Conservation (phyloP, 352 stramenopile genomes). For the Globisporangium sylvaticum region DNA sequence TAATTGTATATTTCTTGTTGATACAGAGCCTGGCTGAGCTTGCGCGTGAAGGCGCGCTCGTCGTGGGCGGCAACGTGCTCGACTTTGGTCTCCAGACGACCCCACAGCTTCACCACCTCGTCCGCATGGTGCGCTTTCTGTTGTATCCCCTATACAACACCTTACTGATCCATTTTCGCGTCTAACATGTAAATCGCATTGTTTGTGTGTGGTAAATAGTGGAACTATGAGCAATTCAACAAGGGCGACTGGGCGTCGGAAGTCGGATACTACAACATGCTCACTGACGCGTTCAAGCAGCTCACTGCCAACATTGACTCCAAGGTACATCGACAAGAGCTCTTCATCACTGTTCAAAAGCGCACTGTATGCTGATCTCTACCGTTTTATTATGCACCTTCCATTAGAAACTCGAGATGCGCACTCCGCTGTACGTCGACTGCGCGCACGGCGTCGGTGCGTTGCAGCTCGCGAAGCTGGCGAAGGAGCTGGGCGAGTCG, state of each 20-base stretch:
- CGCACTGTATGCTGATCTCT: background rate
- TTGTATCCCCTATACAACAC: background rate
- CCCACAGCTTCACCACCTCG: constrained; percentile 96
- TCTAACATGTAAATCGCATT: background rate
- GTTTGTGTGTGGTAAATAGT: constrained; percentile 29
- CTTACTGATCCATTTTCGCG: background rate
- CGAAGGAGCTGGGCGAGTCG: constrained; percentile 75
- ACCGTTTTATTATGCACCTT: background rate
- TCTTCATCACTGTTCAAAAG: background rate
- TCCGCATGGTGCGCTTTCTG: constrained; percentile 81
- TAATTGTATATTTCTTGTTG: background rate
- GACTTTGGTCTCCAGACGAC: constrained; percentile 97
- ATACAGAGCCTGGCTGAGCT: constrained; percentile 76
- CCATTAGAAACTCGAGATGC: constrained; percentile 65
- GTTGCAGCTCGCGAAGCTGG: constrained; percentile 65
- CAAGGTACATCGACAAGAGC: constrained; percentile 34
- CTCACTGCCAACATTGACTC: constrained; percentile 77
- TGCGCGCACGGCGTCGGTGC: constrained; percentile 92
- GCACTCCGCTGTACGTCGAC: constrained; percentile 87
- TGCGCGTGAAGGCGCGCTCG: constrained; percentile 83
- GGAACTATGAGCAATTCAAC: constrained; percentile 88
- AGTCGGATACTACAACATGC: constrained; percentile 94
- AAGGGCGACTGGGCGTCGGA: constrained; percentile 86
- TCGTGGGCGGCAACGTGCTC: constrained; percentile 87
- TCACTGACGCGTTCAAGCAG: constrained; percentile 90